phyloP scores from a whole-genome alignment of 192 early-diverging fungal species.

The Gonapodya sp. region DNA sequence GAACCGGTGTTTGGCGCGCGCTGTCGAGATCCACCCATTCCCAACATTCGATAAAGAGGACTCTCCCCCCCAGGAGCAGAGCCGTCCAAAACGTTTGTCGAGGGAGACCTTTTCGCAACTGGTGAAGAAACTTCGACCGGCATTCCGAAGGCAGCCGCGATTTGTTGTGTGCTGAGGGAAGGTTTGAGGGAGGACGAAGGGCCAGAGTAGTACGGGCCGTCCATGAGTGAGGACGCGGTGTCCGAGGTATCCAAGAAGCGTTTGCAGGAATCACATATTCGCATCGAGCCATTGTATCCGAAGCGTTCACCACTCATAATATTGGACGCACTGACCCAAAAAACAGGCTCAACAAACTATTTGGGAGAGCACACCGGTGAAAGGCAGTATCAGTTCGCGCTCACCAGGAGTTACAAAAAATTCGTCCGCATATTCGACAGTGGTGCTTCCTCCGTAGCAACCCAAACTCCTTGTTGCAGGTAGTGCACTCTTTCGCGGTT shows the following conservation, averaged over 20 bases:
- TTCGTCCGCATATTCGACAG: constrained; percentile 55
- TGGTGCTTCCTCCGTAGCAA: constrained; percentile 65
- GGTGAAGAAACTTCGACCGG: constrained; percentile 4
- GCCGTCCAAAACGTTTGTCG: constrained; percentile 4
- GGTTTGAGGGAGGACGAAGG: not conserved
- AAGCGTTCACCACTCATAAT: constrained; percentile 56
- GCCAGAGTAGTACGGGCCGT: not conserved
- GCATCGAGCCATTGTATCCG: constrained; percentile 57
- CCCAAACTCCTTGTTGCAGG: constrained; percentile 64
- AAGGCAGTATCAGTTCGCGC: constrained; percentile 12
- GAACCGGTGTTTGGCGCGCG: not conserved
- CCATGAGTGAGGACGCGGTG: not conserved
- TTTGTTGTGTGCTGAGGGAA: constrained; percentile 11
- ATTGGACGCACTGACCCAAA: constrained; percentile 58
- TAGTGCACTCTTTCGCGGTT: constrained; percentile 69
- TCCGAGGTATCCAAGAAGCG: not conserved
- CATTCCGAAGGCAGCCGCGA: not conserved
- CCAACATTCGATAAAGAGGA: not conserved
- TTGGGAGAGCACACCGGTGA: too few relatives aligned
- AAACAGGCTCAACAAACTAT: constrained; percentile 2
- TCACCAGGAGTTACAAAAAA: constrained; percentile 23
- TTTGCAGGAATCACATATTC: constrained; percentile 40
- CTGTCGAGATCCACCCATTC: not conserved
- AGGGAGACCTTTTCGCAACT: not conserved
- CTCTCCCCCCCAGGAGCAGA: not conserved